Conservation (phyloP, 2,329 filamentous ascomycete species). For the Fusarium siculi region DNA sequence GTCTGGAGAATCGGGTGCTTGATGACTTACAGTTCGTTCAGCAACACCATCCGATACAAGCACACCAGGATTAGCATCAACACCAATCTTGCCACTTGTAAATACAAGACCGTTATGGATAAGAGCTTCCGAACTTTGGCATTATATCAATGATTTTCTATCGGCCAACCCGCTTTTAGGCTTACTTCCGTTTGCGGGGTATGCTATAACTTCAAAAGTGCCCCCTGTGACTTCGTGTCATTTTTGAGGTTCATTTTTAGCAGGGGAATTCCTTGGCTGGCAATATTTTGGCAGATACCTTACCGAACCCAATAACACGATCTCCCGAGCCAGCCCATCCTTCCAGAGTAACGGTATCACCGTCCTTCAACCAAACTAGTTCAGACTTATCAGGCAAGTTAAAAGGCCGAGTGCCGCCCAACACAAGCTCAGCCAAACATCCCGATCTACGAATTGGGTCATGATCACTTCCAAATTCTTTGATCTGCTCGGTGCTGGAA, state of each 20-base stretch:
- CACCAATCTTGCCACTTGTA: neutral
- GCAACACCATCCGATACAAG: neutral
- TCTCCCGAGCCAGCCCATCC: neutral
- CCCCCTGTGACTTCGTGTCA: neutral
- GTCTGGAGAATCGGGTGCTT: neutral
- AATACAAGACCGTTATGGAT: neutral
- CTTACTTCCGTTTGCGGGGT: neutral
- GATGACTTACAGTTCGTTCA: neutral
- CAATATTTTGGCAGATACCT: neutral
- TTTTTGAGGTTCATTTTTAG: neutral
- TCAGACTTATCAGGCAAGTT: neutral
- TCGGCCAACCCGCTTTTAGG: neutral
- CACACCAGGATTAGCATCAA: neutral
- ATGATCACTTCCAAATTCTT: neutral
- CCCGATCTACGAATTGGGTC: neutral
- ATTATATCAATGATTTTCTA: neutral
- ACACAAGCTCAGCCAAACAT: neutral
- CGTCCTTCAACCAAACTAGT: neutral
- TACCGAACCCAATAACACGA: neutral
- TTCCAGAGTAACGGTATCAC: neutral
- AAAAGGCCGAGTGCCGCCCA: neutral
- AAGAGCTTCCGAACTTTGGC: neutral
- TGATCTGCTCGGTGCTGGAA: neutral
- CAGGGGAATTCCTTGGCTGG: neutral
- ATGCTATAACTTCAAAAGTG: neutral